Conservation (phyloP, 441 rosid genomes). For the Arabidopsis hybrid region DNA sequence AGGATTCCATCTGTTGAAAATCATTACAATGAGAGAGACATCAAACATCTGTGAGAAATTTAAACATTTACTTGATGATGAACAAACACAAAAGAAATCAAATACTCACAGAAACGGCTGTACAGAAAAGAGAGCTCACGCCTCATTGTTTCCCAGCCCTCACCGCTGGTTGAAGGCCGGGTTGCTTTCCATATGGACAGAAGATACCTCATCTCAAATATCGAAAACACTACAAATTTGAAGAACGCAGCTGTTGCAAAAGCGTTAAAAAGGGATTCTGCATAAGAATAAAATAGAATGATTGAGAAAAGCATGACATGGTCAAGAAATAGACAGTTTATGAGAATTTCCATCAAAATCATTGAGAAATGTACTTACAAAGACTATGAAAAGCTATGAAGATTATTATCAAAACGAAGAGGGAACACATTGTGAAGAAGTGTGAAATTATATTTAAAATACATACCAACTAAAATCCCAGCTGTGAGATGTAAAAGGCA, state of each 20-base stretch:
- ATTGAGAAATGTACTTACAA: conserved; percentile 3
- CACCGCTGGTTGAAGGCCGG: conserved; percentile 86
- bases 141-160: conserved; percentile 98
- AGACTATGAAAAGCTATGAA: background rate
- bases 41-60: conserved; percentile 21
- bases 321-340: conserved; percentile 13
- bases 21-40: conserved; percentile 28
- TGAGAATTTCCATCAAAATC: conserved; percentile 5
- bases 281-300: conserved; percentile 35
- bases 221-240: conserved; percentile 98
- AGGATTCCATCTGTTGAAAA: conserved; percentile 90
- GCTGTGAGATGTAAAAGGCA: conserved; percentile 98
- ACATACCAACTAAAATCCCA: conserved; percentile 92
- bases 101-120: conserved; percentile 92
- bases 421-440: background rate
- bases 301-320: conserved; percentile 12
- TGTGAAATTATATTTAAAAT: conserved; percentile 3
- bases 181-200: conserved; percentile 98
- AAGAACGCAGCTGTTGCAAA: conserved; percentile 99
- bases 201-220: conserved; percentile 99
- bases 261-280: conserved; percentile 98
- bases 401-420: background rate
- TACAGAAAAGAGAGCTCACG: conserved; percentile 93
- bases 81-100: conserved; percentile 20
- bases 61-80: conserved; percentile 9